A percentile compares a stretch with the other conserved stretches of the same genome.
Evolutionary conservation across 768 basidiomycete genomes (phyloP).

Genomic region (Mycena indigotica): DNA sequence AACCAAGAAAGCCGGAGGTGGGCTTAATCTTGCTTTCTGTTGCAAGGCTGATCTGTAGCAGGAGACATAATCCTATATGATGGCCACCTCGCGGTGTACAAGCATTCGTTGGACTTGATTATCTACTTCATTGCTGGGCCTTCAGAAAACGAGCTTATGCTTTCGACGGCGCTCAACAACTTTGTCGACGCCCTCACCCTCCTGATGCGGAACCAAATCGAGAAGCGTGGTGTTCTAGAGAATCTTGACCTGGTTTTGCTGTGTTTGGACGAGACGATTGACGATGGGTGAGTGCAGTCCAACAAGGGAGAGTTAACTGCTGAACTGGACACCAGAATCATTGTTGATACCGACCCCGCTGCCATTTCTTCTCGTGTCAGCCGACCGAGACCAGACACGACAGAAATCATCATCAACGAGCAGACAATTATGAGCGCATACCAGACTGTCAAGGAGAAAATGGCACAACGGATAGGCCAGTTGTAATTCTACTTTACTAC

Average conservation of each 20-base stretch:
- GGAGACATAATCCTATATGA: slow-evolving; percentile 95
- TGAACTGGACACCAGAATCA: too few relatives aligned
- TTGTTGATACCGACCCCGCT: slow-evolving; percentile 93
- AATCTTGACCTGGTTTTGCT: slow-evolving; percentile 91
- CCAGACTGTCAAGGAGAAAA: slow-evolving; percentile 83
- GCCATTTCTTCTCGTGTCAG: slow-evolving; percentile 96
- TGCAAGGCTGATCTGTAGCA: slow-evolving; percentile 29
- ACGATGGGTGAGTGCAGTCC: slow-evolving; percentile 79
- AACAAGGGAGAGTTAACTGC: too few relatives aligned
- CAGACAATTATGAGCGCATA: slow-evolving; percentile 94
- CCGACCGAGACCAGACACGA: slow-evolving; percentile 88
- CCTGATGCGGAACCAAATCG: slow-evolving; percentile 87
- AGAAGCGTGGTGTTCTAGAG: slow-evolving; percentile 93
- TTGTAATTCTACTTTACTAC: slow-evolving; percentile 45
- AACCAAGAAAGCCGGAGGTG: slow-evolving; percentile 92
- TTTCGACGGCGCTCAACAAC: slow-evolving; percentile 79
- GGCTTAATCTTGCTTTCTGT: slow-evolving; percentile 22
- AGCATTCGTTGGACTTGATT: slow-evolving; percentile 92
- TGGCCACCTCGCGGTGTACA: slow-evolving; percentile 88
- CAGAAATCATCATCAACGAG: slow-evolving; percentile 98
- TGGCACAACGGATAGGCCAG: slow-evolving; percentile 81
- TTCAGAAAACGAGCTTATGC: slow-evolving; percentile 94
- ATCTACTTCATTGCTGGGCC: slow-evolving; percentile 90
- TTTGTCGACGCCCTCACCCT: slow-evolving; percentile 85
- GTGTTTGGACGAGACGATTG: slow-evolving; percentile 95